Evolutionary conservation across 2,329 filamentous ascomycete genomes (phyloP).

Genomic region (Dendryphion nanum): DNA sequence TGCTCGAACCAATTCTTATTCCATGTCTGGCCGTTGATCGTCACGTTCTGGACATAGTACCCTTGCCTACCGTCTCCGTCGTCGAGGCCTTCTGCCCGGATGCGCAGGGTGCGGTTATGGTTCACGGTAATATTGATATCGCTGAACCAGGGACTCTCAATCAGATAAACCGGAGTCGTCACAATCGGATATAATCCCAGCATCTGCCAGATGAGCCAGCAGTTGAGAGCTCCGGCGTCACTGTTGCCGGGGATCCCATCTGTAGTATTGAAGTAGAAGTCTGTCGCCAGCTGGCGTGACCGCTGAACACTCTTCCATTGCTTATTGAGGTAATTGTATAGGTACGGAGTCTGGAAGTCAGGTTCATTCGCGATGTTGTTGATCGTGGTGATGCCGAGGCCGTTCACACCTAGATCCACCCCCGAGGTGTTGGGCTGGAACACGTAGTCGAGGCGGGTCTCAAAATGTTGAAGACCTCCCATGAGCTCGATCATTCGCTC

Average conservation of each 20-base stretch:
- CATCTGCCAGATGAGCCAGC: conserved; percentile 53
- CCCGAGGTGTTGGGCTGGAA: conserved; percentile 41
- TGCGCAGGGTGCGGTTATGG: conserved; percentile 42
- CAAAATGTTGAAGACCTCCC: conserved; percentile 41
- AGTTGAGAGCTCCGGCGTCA: conserved; percentile 49
- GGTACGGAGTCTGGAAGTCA: conserved; percentile 40
- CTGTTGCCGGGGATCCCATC: conserved; percentile 48
- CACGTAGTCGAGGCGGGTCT: conserved; percentile 41
- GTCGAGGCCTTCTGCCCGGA: conserved; percentile 42
- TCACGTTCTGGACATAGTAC: conserved; percentile 54
- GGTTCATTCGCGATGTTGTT: conserved; percentile 42
- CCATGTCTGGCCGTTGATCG: conserved; percentile 54
- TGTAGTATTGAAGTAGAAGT: conserved; percentile 41
- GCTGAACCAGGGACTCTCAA: conserved; percentile 47
- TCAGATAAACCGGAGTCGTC: conserved; percentile 48
- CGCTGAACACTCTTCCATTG: conserved; percentile 37
- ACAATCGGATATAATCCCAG: conserved; percentile 50
- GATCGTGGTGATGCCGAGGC: conserved; percentile 35
- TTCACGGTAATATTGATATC: conserved; percentile 39
- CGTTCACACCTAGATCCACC: conserved; percentile 35
- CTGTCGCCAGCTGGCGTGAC: conserved; percentile 34
- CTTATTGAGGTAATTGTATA: conserved; percentile 45
- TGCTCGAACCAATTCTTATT: conserved; percentile 57
- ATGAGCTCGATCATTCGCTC: conserved; percentile 43
- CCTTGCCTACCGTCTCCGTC: conserved; percentile 44